A percentile compares a stretch with the other conserved stretches of the same genome.
These are phyloP conservation scores for Botrytis medusae DNA, from an alignment of 2,329 filamentous ascomycete species.

Conservation along the genomic window DNA sequence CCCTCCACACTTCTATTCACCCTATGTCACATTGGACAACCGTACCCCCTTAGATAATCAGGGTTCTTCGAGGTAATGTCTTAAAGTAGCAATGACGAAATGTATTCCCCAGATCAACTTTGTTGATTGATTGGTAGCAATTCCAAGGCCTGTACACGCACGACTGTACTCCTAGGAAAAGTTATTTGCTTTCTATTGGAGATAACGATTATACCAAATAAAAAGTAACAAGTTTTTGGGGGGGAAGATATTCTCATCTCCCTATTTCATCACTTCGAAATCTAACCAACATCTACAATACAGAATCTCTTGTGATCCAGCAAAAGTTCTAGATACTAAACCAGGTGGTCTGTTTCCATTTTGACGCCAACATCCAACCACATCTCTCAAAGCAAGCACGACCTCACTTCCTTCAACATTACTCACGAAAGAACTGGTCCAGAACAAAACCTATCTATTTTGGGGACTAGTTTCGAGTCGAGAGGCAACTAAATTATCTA, in stretches of 20 bases:
- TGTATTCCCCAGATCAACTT: slow-evolving; percentile 10
- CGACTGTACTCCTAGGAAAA: not conserved
- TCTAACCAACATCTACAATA: not conserved
- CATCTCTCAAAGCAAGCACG: slow-evolving; percentile 20
- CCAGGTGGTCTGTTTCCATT: not conserved
- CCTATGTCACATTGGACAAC: not conserved
- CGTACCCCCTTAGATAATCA: not conserved
- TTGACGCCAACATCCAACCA: slow-evolving; percentile 23
- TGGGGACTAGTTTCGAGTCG: slow-evolving; percentile 11
- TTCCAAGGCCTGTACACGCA: not conserved
- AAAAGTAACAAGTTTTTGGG: not conserved
- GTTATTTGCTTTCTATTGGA: slow-evolving; percentile 1
- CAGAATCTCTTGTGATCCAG: slow-evolving; percentile 7
- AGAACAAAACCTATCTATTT: slow-evolving; percentile 24
- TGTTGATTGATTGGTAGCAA: slow-evolving; percentile 9
- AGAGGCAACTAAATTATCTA: slow-evolving; percentile 1
- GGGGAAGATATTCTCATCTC: not conserved
- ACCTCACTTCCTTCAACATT: slow-evolving; percentile 7
- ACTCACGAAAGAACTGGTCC: slow-evolving; percentile 12
- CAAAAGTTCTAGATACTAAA: not conserved
- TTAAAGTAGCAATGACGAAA: slow-evolving; percentile 18
- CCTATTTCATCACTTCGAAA: not conserved
- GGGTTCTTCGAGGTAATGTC: not conserved
- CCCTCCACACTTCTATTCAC: not conserved
- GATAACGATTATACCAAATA: slow-evolving; percentile 3